Evolutionary conservation across 345 rosid genomes (phyloP).

Genomic region (Populus ilicifolia): DNA sequence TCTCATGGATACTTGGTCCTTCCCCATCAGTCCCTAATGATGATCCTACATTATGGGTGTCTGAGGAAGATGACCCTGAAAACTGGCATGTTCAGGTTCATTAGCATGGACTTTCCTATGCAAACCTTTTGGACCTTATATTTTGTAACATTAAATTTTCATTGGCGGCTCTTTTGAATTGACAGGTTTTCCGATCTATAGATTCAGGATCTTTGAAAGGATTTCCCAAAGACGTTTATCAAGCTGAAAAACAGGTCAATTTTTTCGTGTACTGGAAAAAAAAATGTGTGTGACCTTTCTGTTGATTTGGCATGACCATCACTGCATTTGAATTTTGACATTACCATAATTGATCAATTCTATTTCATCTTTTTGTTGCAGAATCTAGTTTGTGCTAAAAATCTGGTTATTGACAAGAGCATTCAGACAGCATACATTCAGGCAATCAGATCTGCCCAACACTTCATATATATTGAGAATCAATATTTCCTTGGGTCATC

Average conservation of each 20-base stretch:
- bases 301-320: background rate
- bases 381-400: slow-evolving; percentile 86
- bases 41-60: slow-evolving; percentile 53
- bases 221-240: slow-evolving; percentile 61
- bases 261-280: background rate
- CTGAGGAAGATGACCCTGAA: slow-evolving; percentile 50
- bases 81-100: slow-evolving; percentile 82
- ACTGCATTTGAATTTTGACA: background rate
- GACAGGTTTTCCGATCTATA: slow-evolving; percentile 71
- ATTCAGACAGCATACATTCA: slow-evolving; percentile 87
- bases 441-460: slow-evolving; percentile 83
- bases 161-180: slow-evolving; percentile 1
- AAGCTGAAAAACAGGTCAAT: slow-evolving; percentile 57
- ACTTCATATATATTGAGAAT: slow-evolving; percentile 80
- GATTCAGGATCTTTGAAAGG: slow-evolving; percentile 90
- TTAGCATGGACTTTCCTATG: background rate
- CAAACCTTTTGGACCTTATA: background rate
- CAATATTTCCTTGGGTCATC: slow-evolving; percentile 90
- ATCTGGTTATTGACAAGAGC: slow-evolving; percentile 80
- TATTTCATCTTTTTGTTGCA: slow-evolving; percentile 24
- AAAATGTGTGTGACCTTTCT: background rate
- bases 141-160: background rate
- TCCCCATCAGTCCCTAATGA: slow-evolving; percentile 31
- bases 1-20: slow-evolving; percentile 86
- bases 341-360: background rate